Base-by-base conservation (phyloP, 2,329 filamentous ascomycete genomes). In the Didymella exigua region DNA sequence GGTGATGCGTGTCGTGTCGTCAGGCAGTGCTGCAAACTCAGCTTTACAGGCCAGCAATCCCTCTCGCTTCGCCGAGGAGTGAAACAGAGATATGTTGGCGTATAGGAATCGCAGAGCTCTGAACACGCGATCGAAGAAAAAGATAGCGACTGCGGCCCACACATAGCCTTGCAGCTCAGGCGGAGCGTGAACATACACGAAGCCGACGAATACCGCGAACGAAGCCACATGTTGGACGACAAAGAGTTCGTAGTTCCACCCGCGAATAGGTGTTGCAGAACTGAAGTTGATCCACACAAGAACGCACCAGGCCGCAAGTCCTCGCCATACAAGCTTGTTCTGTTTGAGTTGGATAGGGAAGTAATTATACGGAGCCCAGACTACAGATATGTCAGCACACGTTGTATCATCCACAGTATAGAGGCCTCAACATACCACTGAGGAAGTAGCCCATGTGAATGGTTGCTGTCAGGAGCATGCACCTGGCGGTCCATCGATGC, bases 381-480 rank as follows among this genome's bases (percentile, higher is more conserved):
- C 82, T 2, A 77, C 10, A 19, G 14, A 11, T 14, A n/a, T 7
- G 31, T 58, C 29, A 58, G 55, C 23, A 9, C 21, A 26, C 6
- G 11, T n/a, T 16, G 13, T 24, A n/a, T 21, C 14, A 4, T 6
- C 5, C 4, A 7, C 7, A 23, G 11, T 13, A 5, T 23, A 6
- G 7, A 38, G 10, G 2, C 5, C 2, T 23, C 6, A 14, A 43
- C 54, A 1, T 53, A 55, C 50, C 43, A 47, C 61, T 61, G 74
- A 86, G 86, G 70, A 89, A 90, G 70, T 88, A 84, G 62, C 84
- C 88, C 56, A 89, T 87, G 63, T 91, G 88, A 3, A 90, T 80
- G 1, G 86, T 86, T 1, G 84, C 84, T 0, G 86, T 89, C 14
- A 90, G 75, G 30, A 90, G 82, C 76, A 90, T 84, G 50, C 86